Percentiles rank a stretch among this genome's conserved stretches.
phyloP scores from a whole-genome alignment of 805 yeast genomes.

The Saccharomyces eubayanus region DNA sequence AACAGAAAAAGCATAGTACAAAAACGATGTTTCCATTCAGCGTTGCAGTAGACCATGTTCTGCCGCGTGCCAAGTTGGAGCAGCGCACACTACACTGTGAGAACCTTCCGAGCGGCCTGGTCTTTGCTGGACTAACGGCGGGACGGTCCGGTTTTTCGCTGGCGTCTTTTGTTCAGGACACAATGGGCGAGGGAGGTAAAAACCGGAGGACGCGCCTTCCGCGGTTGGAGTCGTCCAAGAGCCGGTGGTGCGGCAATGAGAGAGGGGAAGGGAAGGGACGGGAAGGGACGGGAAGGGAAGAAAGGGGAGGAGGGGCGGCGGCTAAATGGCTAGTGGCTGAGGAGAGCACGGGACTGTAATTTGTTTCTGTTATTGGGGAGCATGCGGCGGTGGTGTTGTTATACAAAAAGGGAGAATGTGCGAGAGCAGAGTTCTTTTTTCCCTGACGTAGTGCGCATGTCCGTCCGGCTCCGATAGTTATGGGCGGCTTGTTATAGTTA shows the following conservation, averaged over 20 bases:
- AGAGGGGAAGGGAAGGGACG: conserved; percentile 15
- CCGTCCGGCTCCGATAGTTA: too few relatives aligned
- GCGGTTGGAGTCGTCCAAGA: background rate
- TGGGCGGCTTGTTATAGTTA: background rate
- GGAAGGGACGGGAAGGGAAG: conserved; percentile 18
- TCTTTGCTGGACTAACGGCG: background rate
- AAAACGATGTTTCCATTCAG: background rate
- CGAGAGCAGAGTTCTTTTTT: too few relatives aligned
- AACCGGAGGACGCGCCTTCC: background rate
- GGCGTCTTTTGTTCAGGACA: conserved; percentile 7
- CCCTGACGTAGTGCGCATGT: too few relatives aligned
- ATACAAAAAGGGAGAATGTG: too few relatives aligned
- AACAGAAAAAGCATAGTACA: background rate
- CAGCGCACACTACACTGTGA: background rate
- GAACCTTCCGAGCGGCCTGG: background rate
- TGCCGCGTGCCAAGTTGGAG: background rate
- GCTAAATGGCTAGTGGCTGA: background rate
- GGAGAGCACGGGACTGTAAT: background rate
- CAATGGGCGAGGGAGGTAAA: conserved; percentile 5
- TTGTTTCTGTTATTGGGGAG: background rate
- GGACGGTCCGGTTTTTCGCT: background rate
- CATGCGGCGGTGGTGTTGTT: background rate
- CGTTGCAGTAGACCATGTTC: background rate
- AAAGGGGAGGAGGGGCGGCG: conserved; percentile 1
- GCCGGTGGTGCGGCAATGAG: conserved; percentile 1